Evolutionary conservation across 2,329 filamentous ascomycete genomes (phyloP).

Genomic region (Mariannaea elegans): DNA sequence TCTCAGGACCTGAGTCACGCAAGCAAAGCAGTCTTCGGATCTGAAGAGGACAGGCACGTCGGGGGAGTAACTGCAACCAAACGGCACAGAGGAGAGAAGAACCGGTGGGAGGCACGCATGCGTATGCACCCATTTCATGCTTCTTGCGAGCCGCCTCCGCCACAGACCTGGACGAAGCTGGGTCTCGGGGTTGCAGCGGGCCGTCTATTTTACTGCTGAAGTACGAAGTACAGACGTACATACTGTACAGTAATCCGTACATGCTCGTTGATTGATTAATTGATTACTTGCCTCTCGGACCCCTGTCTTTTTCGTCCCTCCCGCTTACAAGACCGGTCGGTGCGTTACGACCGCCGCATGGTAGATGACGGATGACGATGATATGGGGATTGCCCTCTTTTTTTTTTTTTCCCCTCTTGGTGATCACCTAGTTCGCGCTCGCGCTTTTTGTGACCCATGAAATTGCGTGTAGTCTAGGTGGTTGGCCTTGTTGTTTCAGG

Average conservation of each 20-base stretch:
- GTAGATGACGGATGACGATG: slow-evolving; percentile 11
- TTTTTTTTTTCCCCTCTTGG: no score
- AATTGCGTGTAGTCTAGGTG: no score
- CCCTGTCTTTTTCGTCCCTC: no score
- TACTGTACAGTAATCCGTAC: no score
- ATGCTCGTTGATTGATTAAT: no score
- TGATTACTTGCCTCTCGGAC: no score
- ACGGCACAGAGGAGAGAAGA: background rate
- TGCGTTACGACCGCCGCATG: background rate
- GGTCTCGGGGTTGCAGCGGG: no score
- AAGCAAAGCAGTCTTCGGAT: background rate
- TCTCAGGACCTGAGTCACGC: background rate
- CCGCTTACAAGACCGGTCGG: no score
- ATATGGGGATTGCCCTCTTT: background rate
- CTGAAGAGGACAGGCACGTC: background rate
- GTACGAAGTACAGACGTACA: no score
- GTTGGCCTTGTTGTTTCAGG: slow-evolving; percentile 3
- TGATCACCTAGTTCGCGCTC: no score
- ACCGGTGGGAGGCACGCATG: slow-evolving; percentile 11
- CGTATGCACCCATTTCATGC: slow-evolving; percentile 20
- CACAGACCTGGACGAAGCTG: background rate
- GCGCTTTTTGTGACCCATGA: no score
- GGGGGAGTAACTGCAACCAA: background rate
- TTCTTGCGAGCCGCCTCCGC: slow-evolving; percentile 7
- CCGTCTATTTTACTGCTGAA: no score